Evolutionary conservation across 108 stramenopile species (phyloP).

Genomic region (Skeletonema grethae): DNA sequence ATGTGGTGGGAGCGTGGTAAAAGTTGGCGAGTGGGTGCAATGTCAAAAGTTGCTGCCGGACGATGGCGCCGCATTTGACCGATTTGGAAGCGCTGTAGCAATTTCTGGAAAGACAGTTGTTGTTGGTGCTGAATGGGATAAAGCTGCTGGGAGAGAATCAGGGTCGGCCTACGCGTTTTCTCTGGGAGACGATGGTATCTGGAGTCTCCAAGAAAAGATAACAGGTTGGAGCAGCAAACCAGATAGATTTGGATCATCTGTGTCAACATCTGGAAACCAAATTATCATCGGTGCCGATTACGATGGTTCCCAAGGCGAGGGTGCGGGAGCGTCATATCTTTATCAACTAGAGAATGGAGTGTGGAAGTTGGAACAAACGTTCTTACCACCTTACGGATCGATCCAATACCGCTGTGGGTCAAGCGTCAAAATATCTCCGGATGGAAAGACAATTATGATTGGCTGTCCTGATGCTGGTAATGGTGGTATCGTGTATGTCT

Average conservation of each 20-base stretch:
- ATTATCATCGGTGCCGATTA: conserved; percentile 36
- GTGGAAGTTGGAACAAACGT: conserved; percentile 30
- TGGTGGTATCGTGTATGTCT: conserved; percentile 32
- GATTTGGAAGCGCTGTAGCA: conserved; percentile 28
- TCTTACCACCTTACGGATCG: conserved; percentile 20
- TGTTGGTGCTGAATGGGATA: conserved; percentile 38
- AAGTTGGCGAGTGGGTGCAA: conserved; percentile 29
- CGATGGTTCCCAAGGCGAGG: conserved; percentile 26
- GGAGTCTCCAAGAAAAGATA: conserved; percentile 38
- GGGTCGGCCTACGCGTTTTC: conserved; percentile 40
- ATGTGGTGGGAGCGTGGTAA: conserved; percentile 16
- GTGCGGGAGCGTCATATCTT: conserved; percentile 29
- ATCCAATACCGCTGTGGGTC: conserved; percentile 18
- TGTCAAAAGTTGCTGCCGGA: conserved; percentile 44
- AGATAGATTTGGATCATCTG: conserved; percentile 29
- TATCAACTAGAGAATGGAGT: conserved; percentile 31
- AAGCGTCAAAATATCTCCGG: conserved; percentile 27
- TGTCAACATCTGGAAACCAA: conserved; percentile 24
- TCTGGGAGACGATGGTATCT: conserved; percentile 35
- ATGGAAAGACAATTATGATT: conserved; percentile 31
- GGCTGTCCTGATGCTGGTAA: conserved; percentile 24
- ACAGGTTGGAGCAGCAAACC: conserved; percentile 25
- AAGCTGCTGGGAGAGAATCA: conserved; percentile 37
- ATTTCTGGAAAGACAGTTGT: conserved; percentile 33
- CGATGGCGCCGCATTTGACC: conserved; percentile 28